Evolutionary conservation across 176 grass and related monocot species (phyloP), one percentile per base, ranked within the genome.

Genomic region (Oryza rufipogon): DNA sequence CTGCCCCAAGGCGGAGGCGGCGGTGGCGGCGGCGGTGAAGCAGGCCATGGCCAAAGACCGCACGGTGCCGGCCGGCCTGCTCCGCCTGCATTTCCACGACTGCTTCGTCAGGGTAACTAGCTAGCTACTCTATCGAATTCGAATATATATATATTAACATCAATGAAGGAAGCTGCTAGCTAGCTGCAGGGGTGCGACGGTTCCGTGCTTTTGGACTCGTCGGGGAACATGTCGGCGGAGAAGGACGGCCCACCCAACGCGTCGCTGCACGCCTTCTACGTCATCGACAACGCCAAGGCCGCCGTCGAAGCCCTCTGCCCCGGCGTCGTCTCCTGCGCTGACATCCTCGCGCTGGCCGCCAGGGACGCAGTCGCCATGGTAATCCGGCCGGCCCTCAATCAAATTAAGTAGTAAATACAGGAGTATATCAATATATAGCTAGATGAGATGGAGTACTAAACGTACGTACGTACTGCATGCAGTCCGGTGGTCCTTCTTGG

Each of bases 1-100:
- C 28, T 98, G 95, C 74, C 92, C 95, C 5, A 72, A 71, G 28
- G 93, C 75, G 8, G 95, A 98, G 87, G 84, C 77, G 33, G 79
- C 76, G 1, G 90, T 97, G 17, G 71, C 86, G 12, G 80, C 82
- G 63, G 91, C 89, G 20, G 92, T 98, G 19, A 85, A 81, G 83
- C 56, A 88, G 86, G 95, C 87, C 45, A 88, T 80, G 13, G 89
- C 68, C 6, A 93, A 66, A 12, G 95, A 98, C 83, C 74, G 83
- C 7, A 98, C 92, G 0, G 92, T 95, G 67, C 91, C 95, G 4
- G 95, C 92, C 2, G 92, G 82, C 26, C 65, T 95, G 19, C 92
- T 98, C 48, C 87, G 95, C 7, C 47, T 98, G 88, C 95, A 97
- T 71, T 97, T 97, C 92, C 95, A 97, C 70, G 95, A 97, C 71